These are phyloP conservation scores for Lipomyces sp. DNA, from an alignment of 805 yeast genomes.

Conservation along the genomic window DNA sequence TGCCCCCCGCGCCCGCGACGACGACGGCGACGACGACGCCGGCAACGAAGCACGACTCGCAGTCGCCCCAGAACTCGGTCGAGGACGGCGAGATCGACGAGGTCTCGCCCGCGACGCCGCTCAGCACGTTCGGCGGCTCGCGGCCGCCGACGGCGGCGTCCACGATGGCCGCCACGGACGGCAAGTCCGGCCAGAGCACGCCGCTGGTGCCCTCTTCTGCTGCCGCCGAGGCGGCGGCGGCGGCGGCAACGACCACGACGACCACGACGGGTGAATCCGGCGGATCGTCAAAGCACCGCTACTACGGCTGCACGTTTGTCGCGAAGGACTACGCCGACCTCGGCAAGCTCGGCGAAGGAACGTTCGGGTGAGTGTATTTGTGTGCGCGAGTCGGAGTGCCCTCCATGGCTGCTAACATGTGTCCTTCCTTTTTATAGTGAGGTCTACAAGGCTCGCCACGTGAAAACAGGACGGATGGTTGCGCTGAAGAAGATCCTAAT, in stretches of 20 bases:
- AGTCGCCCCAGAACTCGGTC: too few species aligned
- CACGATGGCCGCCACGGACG: background rate
- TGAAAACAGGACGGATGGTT: conserved; percentile 56
- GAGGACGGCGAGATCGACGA: too few species aligned
- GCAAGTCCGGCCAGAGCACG: too few species aligned
- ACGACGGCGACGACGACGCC: too few species aligned
- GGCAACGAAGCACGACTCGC: too few species aligned
- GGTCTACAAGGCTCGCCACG: conserved; percentile 70
- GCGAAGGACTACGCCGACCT: conserved; percentile 36
- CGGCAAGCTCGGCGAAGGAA: conserved; percentile 69
- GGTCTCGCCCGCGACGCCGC: too few species aligned
- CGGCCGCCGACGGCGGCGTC: too few species aligned
- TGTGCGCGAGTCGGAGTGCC: too few species aligned
- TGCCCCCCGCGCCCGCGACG: too few species aligned
- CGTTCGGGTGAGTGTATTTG: conserved; percentile 53
- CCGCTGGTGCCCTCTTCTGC: background rate
- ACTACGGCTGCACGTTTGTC: conserved; percentile 39
- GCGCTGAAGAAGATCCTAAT: conserved; percentile 86
- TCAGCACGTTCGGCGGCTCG: too few species aligned
- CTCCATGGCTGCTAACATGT: background rate
- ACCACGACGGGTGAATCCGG: background rate
- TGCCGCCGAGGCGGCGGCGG: background rate
- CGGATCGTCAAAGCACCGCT: conserved; percentile 1
- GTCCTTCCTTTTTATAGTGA: conserved; percentile 44
- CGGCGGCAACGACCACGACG: background rate